These are phyloP conservation scores for Sclerotinia minor DNA, from an alignment of 2,329 filamentous ascomycete species.

Conservation along the genomic window DNA sequence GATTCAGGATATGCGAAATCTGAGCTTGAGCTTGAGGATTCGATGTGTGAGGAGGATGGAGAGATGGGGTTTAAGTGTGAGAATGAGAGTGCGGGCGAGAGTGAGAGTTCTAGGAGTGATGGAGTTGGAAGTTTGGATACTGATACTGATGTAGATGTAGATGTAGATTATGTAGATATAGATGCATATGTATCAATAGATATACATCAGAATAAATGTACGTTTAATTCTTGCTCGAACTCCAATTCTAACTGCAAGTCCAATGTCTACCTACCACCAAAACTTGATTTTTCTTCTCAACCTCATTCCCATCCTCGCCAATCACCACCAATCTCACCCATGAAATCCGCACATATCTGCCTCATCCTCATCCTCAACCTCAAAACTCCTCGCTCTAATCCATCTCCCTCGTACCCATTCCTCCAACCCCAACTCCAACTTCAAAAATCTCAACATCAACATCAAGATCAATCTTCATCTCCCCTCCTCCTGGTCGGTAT, in stretches of 20 bases:
- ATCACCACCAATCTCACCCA: background rate
- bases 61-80: background rate
- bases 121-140: no score
- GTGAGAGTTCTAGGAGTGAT: background rate
- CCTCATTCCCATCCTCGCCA: background rate
- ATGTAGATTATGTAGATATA: no score
- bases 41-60: background rate
- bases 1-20: background rate
- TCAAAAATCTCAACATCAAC: background rate
- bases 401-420: background rate
- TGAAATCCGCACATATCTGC: no score
- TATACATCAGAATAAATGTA: background rate
- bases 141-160: background rate
- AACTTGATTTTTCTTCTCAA: background rate
- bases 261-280: background rate
- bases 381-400: background rate
- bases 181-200: no score
- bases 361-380: no score
- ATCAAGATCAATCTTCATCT: background rate
- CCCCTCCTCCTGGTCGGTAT: background rate
- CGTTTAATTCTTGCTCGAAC: no score
- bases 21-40: slow-evolving; percentile 2
- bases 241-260: background rate
- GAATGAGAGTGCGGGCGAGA: no score
- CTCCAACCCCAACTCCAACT: no score